Percentiles rank a stretch among this genome's conserved stretches.
Evolutionary conservation across 768 basidiomycete species (phyloP).

Genomic region (Lactarius evosmus): DNA sequence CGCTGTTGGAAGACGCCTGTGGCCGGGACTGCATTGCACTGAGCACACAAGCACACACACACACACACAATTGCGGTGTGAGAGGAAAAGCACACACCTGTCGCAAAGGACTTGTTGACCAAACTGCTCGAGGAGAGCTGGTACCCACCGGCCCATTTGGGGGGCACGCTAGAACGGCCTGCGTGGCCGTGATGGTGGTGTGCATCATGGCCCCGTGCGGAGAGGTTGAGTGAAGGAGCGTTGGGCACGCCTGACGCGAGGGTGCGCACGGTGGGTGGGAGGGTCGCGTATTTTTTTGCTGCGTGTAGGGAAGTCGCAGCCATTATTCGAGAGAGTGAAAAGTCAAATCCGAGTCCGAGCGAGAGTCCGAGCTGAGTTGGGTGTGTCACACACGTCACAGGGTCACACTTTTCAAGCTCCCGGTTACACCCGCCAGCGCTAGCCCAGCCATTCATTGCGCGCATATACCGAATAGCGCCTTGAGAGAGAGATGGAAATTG

Average conservation of each 20-base stretch:
- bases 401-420: neutral
- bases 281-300: constrained; percentile 77
- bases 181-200: constrained; percentile 55
- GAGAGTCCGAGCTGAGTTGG: neutral
- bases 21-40: constrained; percentile 44
- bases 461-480: too few species aligned
- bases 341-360: constrained; percentile 5
- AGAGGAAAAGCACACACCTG: constrained; percentile 45
- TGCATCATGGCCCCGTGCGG: constrained; percentile 57
- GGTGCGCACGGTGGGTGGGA: constrained; percentile 76
- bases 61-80: neutral
- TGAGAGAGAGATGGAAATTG: neutral
- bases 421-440: constrained; percentile 3
- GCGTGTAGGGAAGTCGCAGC: constrained; percentile 69
- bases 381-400: neutral
- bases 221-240: constrained; percentile 72
- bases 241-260: constrained; percentile 77
- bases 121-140: constrained; percentile 48
- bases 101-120: constrained; percentile 60
- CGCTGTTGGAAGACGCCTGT: constrained; percentile 60
- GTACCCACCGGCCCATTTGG: constrained; percentile 58
- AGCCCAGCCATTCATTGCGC: neutral
- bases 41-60: constrained; percentile 42
- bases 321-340: constrained; percentile 27
- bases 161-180: constrained; percentile 59